Conservation (phyloP, 768 basidiomycete genomes). For the Termitomyces heimii region DNA sequence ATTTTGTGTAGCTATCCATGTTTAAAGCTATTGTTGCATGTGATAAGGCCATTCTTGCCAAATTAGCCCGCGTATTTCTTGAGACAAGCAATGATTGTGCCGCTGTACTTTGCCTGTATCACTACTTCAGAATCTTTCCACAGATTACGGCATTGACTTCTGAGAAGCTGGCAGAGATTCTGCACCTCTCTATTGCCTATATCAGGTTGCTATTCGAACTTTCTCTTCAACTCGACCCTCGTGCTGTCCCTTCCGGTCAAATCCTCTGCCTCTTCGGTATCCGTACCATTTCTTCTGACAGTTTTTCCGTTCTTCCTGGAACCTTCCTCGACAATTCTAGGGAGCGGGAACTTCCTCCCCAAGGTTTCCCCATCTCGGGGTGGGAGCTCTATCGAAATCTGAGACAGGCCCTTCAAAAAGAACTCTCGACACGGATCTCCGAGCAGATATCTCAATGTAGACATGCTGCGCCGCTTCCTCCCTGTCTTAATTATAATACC, state of each 20-base stretch:
- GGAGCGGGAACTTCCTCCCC: neutral
- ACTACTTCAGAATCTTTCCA: conserved; percentile 26
- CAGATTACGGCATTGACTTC: conserved; percentile 17
- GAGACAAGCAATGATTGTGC: conserved; percentile 20
- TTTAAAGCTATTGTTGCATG: conserved; percentile 13
- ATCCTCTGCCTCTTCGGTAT: conserved; percentile 33
- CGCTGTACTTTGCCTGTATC: conserved; percentile 38
- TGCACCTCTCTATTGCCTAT: conserved; percentile 31
- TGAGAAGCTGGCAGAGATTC: conserved; percentile 19
- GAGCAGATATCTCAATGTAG: conserved; percentile 28
- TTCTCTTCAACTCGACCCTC: conserved; percentile 19
- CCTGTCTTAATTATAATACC: conserved; percentile 30
- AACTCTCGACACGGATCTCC: conserved; percentile 21
- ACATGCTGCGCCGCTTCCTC: conserved; percentile 25
- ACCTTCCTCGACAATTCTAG: conserved; percentile 18
- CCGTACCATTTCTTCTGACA: conserved; percentile 19
- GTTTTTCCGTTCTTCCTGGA: conserved; percentile 19
- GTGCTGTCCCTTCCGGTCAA: conserved; percentile 14
- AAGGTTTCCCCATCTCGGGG: conserved; percentile 7
- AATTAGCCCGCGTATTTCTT: conserved; percentile 26
- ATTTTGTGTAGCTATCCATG: conserved; percentile 12
- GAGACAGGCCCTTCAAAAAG: conserved; percentile 16
- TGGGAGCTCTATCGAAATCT: conserved; percentile 19
- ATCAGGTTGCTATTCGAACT: conserved; percentile 23
- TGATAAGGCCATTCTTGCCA: conserved; percentile 20